Percentiles rank a stretch among this genome's conserved stretches.
Evolutionary conservation across 257 asterid genomes (phyloP).

Genomic region (Anisodus tanguticus): DNA sequence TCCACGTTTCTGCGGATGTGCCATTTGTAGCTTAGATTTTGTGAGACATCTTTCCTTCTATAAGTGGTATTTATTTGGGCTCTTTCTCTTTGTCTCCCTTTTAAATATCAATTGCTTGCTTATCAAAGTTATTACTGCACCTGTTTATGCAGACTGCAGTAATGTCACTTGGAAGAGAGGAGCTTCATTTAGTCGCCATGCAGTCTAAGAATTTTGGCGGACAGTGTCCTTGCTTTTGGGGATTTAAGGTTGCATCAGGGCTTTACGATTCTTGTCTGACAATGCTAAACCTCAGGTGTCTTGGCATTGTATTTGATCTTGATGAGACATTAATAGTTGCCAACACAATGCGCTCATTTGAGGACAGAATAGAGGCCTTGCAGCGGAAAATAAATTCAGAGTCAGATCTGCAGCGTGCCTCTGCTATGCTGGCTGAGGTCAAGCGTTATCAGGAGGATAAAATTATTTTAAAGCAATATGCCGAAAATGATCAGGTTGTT

Average conservation of each 20-base stretch:
- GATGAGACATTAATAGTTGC: slow-evolving; percentile 98
- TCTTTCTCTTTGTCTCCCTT: slow-evolving; percentile 1
- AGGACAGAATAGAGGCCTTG: slow-evolving; percentile 86
- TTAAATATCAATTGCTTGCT: background rate
- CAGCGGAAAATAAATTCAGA: slow-evolving; percentile 76
- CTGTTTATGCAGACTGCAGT: slow-evolving; percentile 72
- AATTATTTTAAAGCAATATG: slow-evolving; percentile 85
- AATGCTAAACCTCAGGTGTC: slow-evolving; percentile 94
- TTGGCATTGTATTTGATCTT: slow-evolving; percentile 95
- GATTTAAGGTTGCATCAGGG: slow-evolving; percentile 69
- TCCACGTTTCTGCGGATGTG: background rate
- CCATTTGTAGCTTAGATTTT: slow-evolving; percentile 12
- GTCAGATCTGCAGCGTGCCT: slow-evolving; percentile 78
- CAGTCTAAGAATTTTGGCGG: slow-evolving; percentile 74
- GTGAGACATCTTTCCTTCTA: slow-evolving; percentile 12
- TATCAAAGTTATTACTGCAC: slow-evolving; percentile 28
- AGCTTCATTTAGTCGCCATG: slow-evolving; percentile 95
- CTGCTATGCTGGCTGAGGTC: slow-evolving; percentile 83
- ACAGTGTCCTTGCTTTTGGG: slow-evolving; percentile 86
- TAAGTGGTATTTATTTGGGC: slow-evolving; percentile 23
- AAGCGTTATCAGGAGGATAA: slow-evolving; percentile 93
- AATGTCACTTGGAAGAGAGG: slow-evolving; percentile 68
- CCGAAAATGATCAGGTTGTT: slow-evolving; percentile 88
- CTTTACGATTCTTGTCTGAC: slow-evolving; percentile 81
- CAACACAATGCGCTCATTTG: slow-evolving; percentile 95